phyloP scores from a whole-genome alignment of 2,329 filamentous ascomycete genomes.

The Aureobasidium mangrovei region DNA sequence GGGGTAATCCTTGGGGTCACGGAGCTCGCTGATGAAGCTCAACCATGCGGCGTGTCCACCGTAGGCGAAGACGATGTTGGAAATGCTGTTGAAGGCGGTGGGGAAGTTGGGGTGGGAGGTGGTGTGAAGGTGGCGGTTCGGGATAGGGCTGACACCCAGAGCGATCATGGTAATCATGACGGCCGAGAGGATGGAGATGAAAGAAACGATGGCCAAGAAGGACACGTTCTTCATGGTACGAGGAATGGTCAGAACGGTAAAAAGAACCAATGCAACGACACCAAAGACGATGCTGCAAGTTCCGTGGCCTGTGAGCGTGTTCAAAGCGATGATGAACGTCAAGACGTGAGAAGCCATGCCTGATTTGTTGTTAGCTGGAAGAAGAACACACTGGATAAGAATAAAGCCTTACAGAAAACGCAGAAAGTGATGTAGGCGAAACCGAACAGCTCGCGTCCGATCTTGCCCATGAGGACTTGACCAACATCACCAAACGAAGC shows the following conservation, averaged over 20 bases:
- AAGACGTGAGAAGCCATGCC: conserved; percentile 60
- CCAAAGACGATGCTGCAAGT: conserved; percentile 58
- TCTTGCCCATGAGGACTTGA: conserved; percentile 52
- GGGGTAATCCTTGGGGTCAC: conserved; percentile 51
- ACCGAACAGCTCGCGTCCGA: conserved; percentile 57
- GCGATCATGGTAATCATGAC: conserved; percentile 60
- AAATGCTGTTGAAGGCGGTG: conserved; percentile 52
- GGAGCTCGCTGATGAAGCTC: conserved; percentile 56
- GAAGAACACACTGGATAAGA: background rate
- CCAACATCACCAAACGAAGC: conserved; percentile 60
- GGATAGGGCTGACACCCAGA: conserved; percentile 43
- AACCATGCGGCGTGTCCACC: conserved; percentile 59
- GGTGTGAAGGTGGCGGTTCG: conserved; percentile 33
- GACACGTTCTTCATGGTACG: conserved; percentile 54
- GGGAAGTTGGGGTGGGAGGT: conserved; percentile 33
- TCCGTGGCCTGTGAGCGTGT: conserved; percentile 53
- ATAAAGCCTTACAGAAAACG: conserved; percentile 41
- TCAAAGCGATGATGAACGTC: conserved; percentile 61
- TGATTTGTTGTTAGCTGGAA: background rate
- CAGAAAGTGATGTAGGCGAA: conserved; percentile 56
- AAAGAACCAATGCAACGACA: conserved; percentile 49
- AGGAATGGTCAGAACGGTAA: conserved; percentile 51
- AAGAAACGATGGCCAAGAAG: conserved; percentile 53
- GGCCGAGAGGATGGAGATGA: conserved; percentile 53
- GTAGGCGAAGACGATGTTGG: conserved; percentile 63